phyloP scores from a whole-genome alignment of 2,329 filamentous ascomycete genomes.

The Capronia americana region DNA sequence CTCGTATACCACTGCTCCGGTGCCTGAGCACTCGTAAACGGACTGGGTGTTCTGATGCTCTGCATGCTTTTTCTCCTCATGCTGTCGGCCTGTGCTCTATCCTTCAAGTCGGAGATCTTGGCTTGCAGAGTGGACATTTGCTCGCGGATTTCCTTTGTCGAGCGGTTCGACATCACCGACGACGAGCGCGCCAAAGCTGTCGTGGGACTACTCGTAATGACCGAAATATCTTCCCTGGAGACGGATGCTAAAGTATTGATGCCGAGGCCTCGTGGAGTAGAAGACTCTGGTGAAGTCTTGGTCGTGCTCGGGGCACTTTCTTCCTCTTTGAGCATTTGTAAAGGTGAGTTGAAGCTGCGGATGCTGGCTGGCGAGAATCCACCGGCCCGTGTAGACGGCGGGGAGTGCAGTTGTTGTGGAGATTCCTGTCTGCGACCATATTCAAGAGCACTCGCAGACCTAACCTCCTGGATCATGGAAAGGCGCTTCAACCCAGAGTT shows the following conservation, averaged over 20 bases:
- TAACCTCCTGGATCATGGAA: slow-evolving; percentile 35
- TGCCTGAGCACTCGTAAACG: slow-evolving; percentile 71
- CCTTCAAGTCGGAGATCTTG: slow-evolving; percentile 79
- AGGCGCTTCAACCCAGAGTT: slow-evolving; percentile 32
- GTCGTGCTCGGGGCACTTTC: slow-evolving; percentile 34
- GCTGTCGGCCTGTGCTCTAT: slow-evolving; percentile 79
- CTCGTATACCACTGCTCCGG: slow-evolving; percentile 62
- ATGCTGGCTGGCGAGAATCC: slow-evolving; percentile 31
- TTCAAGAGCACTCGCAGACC: slow-evolving; percentile 40
- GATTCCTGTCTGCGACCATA: slow-evolving; percentile 36
- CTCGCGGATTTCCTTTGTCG: slow-evolving; percentile 67
- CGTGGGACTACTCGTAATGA: slow-evolving; percentile 29
- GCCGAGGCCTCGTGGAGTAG: slow-evolving; percentile 33
- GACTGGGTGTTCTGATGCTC: slow-evolving; percentile 75
- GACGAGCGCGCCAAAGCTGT: slow-evolving; percentile 32
- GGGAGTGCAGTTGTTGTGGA: slow-evolving; percentile 28
- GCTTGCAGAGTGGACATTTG: slow-evolving; percentile 87
- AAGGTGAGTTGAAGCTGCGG: slow-evolving; percentile 38
- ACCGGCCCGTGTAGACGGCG: slow-evolving; percentile 13
- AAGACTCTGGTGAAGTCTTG: slow-evolving; percentile 38
- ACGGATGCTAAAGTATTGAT: slow-evolving; percentile 35
- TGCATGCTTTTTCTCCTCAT: slow-evolving; percentile 78
- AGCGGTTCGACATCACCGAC: slow-evolving; percentile 35
- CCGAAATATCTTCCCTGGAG: slow-evolving; percentile 34
- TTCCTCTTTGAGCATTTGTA: slow-evolving; percentile 38